Evolutionary conservation across 2,329 filamentous ascomycete species (phyloP), one percentile per base, ranked within the genome.

Genomic region (Ceratocystis eucalypticola): DNA sequence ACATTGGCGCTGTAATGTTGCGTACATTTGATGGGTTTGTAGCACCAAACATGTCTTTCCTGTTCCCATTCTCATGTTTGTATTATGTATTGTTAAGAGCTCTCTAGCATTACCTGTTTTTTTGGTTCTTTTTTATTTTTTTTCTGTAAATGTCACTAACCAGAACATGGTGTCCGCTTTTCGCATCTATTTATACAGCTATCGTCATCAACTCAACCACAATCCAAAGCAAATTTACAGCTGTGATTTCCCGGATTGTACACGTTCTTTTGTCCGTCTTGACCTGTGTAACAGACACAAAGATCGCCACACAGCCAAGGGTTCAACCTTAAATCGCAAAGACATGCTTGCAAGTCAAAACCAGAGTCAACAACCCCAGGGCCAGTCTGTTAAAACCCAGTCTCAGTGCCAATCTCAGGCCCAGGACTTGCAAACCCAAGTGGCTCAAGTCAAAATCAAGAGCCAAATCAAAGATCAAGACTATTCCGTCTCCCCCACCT

Each of bases 161-260:
- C 20, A n/a, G 44, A 10, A 44, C 22, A 55, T 55, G 10, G 33
- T 12, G 41, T 55, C 46, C n/a, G 25, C 45, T n/a, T 12, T 46
- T 48, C 28, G 30, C 44, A 37, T 22, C 20, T 46, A n/a, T 64
- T 15, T 37, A 7, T 50, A 22, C 68, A 87, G 84, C 59, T 85
- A 96, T 77, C 86, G 94, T 59, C 93, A 97, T 76, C 92, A 97
- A 77, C 78, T 97, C 71, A 99, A 99, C 74, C 94, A 97, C 77
- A 88, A 89, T 67, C 93, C 93, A 20, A 96, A 96, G 77, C 90
- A 95, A 74, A 96, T 96, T 66, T 97, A 96, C 74, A 85, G 85
- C 72, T 97, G 94, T 79, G 90, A 95, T 73, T 96, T 92, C 72
- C 89, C 90, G 22, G 91, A 92, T 73, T 99, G 94, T 76, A 85